These are phyloP conservation scores for Psilocybe cyanescens DNA, from an alignment of 768 basidiomycete species.

Conservation along the genomic window DNA sequence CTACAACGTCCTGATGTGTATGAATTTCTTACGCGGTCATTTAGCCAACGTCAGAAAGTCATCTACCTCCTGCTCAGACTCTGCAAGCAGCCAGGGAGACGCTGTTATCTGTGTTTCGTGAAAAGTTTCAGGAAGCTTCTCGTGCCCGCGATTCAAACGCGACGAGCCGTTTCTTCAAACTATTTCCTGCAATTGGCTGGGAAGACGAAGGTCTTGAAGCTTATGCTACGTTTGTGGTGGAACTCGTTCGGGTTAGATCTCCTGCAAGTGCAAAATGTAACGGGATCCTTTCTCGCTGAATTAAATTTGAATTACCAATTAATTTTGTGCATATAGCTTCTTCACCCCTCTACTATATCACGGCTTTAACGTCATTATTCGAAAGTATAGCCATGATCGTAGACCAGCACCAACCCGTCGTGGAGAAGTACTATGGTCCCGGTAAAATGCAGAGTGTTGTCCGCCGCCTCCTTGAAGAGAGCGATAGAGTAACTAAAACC, in stretches of 20 bases:
- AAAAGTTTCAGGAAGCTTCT: slow-evolving; percentile 85
- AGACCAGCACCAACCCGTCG: slow-evolving; percentile 96
- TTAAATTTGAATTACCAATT: slow-evolving; percentile 4
- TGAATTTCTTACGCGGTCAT: slow-evolving; percentile 15
- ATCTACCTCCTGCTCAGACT: slow-evolving; percentile 84
- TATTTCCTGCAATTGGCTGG: slow-evolving; percentile 96
- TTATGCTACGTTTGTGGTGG: slow-evolving; percentile 92
- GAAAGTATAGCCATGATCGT: slow-evolving; percentile 96
- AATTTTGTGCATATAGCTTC: slow-evolving; percentile 59
- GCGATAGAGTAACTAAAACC: slow-evolving; percentile 79
- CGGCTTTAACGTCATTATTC: slow-evolving; percentile 87
- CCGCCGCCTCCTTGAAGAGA: slow-evolving; percentile 77
- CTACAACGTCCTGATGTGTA: neutral
- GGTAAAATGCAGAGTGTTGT: slow-evolving; percentile 88
- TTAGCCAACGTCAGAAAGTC: slow-evolving; percentile 90
- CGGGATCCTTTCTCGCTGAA: neutral
- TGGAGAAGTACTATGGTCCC: slow-evolving; percentile 95
- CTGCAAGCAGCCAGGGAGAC: slow-evolving; percentile 74
- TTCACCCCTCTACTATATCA: slow-evolving; percentile 90
- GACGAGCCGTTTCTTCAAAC: slow-evolving; percentile 93
- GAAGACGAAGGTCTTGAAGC: slow-evolving; percentile 90
- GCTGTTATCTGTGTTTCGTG: slow-evolving; percentile 76
- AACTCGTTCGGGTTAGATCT: slow-evolving; percentile 79
- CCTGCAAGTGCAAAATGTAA: slow-evolving; percentile 84
- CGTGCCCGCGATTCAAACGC: slow-evolving; percentile 80